Conservation (phyloP, 2,329 filamentous ascomycete genomes). For the Bipolaris cookei region DNA sequence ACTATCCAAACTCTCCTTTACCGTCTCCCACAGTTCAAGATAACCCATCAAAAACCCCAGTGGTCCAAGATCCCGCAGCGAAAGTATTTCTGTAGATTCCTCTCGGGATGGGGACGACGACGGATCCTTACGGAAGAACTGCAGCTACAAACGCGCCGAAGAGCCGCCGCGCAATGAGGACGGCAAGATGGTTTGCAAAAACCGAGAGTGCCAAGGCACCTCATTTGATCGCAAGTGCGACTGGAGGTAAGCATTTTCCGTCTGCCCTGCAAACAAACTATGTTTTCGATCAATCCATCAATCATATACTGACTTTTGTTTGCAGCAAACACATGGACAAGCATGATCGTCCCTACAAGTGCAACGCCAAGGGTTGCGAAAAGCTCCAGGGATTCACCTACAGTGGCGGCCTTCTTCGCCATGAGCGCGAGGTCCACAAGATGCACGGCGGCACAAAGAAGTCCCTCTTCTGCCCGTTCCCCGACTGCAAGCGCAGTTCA, state of each 20-base stretch:
- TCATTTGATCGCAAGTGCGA: conserved; percentile 85
- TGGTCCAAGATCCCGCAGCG: conserved; percentile 25
- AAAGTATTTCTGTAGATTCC: conserved; percentile 37
- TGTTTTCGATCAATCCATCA: conserved; percentile 37
- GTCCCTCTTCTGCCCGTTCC: conserved; percentile 82
- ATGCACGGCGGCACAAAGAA: conserved; percentile 90
- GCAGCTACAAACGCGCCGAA: conserved; percentile 50
- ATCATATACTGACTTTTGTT: conserved; percentile 23
- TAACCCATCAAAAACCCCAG: conserved; percentile 32
- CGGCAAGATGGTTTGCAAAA: conserved; percentile 78
- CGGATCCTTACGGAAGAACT: conserved; percentile 44
- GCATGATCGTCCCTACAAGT: conserved; percentile 92
- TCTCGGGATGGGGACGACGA: conserved; percentile 40
- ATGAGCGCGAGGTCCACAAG: conserved; percentile 91
- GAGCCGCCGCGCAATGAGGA: conserved; percentile 68
- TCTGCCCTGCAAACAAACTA: not conserved
- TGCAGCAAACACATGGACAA: conserved; percentile 97
- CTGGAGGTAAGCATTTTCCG: conserved; percentile 76
- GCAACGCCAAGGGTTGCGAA: conserved; percentile 79
- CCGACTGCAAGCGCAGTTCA: conserved; percentile 85
- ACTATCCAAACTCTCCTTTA: conserved; percentile 36
- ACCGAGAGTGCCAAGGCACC: conserved; percentile 69
- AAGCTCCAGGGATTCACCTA: conserved; percentile 96
- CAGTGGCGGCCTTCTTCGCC: conserved; percentile 83
- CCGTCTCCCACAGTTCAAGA: conserved; percentile 35